Percentiles rank a stretch among this genome's conserved stretches.
phyloP scores from a whole-genome alignment of 2,329 filamentous ascomycete genomes.

The Albophoma yamanashiensis region DNA sequence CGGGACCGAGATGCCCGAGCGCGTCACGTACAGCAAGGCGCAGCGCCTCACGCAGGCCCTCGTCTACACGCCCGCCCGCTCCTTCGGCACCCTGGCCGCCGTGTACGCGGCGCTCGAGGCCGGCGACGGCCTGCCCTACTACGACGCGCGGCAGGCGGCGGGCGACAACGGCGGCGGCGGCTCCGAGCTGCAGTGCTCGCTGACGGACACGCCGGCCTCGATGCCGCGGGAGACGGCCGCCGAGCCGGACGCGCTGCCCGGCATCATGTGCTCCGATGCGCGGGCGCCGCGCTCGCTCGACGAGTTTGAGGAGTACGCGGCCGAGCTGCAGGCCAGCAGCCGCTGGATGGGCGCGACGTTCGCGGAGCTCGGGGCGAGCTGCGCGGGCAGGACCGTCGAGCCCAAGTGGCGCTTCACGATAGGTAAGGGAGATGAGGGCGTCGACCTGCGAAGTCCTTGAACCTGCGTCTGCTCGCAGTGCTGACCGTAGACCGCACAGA shows the following conservation, averaged over 20 bases:
- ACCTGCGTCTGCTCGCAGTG: not conserved
- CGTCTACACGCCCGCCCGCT: conserved; percentile 32
- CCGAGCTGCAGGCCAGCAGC: conserved; percentile 24
- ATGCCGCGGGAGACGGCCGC: conserved; percentile 12
- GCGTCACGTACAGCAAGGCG: conserved; percentile 39
- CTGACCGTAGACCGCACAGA: conserved; percentile 4
- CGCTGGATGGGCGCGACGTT: conserved; percentile 31
- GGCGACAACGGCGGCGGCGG: not conserved
- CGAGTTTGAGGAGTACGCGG: conserved; percentile 22
- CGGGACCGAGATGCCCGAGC: conserved; percentile 30
- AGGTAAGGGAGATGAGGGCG: conserved; percentile 13
- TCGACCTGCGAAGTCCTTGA: not conserved
- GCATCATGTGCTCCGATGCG: conserved; percentile 35
- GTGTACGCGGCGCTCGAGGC: conserved; percentile 31
- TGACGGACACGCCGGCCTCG: conserved; percentile 16
- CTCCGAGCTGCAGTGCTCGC: not conserved
- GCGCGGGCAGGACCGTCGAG: conserved; percentile 24
- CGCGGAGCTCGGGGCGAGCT: conserved; percentile 26
- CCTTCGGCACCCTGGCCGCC: conserved; percentile 29
- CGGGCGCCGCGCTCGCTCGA: conserved; percentile 19
- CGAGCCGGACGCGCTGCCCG: conserved; percentile 29
- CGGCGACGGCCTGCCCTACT: conserved; percentile 33
- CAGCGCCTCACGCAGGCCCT: conserved; percentile 29
- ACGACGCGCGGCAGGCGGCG: conserved; percentile 16
- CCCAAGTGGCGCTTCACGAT: conserved; percentile 27